Evolutionary conservation across 2,329 filamentous ascomycete species (phyloP), one percentile per base, ranked within the genome.

Genomic region (Pseudocercospora pini-densiflorae): DNA sequence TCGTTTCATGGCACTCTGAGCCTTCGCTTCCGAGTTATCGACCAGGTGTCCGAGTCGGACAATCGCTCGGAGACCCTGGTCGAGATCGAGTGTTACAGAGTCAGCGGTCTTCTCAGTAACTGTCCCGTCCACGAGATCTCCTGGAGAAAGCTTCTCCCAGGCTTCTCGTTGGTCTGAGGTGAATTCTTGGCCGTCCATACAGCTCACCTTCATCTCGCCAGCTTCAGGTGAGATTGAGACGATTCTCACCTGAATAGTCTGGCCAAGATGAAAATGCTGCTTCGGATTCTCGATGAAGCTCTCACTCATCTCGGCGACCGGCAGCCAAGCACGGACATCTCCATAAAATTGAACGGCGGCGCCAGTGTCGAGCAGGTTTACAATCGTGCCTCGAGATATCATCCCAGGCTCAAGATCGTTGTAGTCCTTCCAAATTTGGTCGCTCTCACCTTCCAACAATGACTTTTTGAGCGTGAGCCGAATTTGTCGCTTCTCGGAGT

Each of bases 251-350:
- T 89, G 96, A 71, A 99, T 90, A 1, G 97, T 94, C 78, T 99
- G 95, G 0, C 95, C 96, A 51, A 89, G 81, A 40, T 90, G 89
- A 82, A 99, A 99, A 79, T 98, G 94, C 75, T 96, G 89, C 54
- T 87, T 88, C 4, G 95, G 93, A 75, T 97, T 92, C 71, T 91
- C 88, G 74, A 99, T 97, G 76, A 91, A 97, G 10, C 94, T 93
- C 78, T 99, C 95, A 77, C 95, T 98, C 95, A 99, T 99, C 80
- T 99, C 94, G 1, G 92, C 92, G 0, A 97, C 90, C 1, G 95
- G 95, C 62, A 99, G 85, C 82, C 96, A 99, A 8, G 91, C 96
- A 70, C 89, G 88, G 21, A 99, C 84, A 8, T 85, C 81, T 19
- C 93, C 93, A 75, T 96, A 99, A 80, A 98, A 99, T 76, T 97